Evolutionary conservation across 805 yeast species (phyloP).

Genomic region (Candida peoriensis): DNA sequence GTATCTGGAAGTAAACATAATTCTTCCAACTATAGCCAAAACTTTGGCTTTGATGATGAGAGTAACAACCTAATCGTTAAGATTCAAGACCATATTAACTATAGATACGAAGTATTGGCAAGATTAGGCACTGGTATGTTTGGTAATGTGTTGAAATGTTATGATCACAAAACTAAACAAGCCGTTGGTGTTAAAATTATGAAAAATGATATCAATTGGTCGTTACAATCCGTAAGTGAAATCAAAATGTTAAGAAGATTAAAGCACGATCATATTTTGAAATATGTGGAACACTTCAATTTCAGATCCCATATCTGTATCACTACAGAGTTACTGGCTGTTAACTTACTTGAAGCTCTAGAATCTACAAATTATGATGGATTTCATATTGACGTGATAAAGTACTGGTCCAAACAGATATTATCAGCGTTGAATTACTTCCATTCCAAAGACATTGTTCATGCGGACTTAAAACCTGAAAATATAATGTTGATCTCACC

Average conservation of each 20-base stretch:
- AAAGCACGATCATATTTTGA: constrained; percentile 25
- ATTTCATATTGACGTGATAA: constrained; percentile 35
- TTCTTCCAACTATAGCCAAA: constrained; percentile 9
- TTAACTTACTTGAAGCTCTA: constrained; percentile 58
- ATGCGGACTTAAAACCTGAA: constrained; percentile 86
- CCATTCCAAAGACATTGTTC: constrained; percentile 55
- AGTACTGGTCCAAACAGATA: constrained; percentile 47
- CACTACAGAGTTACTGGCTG: constrained; percentile 64
- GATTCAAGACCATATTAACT: constrained; percentile 68
- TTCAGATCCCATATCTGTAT: constrained; percentile 83
- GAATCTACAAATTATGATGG: constrained; percentile 49
- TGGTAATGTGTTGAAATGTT: constrained; percentile 69
- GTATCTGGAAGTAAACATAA: constrained; percentile 5
- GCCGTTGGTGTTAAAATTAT: constrained; percentile 73
- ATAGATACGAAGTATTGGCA: constrained; percentile 58
- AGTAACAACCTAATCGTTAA: constrained; percentile 55
- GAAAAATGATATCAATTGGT: constrained; percentile 67
- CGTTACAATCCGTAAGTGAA: constrained; percentile 73
- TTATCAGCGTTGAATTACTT: constrained; percentile 56
- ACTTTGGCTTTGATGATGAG: constrained; percentile 65
- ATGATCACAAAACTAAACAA: constrained; percentile 56
- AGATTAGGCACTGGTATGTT: constrained; percentile 76
- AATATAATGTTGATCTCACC: constrained; percentile 58
- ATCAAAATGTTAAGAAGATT: constrained; percentile 59
- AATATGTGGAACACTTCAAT: constrained; percentile 63